Conservation (phyloP, 179 eudicot species). For the Camellia oleifera region DNA sequence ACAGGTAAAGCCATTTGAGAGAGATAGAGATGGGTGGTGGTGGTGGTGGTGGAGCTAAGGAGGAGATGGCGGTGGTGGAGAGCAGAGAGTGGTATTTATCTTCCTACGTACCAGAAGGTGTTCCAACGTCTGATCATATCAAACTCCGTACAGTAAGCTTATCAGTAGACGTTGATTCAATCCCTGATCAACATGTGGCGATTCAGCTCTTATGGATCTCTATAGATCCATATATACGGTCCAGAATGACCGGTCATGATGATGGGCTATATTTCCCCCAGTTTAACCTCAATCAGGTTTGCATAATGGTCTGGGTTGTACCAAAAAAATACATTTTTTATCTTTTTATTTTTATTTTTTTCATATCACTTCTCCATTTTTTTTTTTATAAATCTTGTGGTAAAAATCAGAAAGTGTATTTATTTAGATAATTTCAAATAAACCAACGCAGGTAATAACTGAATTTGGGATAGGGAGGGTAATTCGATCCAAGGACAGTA, state of each 20-base stretch:
- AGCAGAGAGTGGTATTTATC: slow-evolving; percentile 39
- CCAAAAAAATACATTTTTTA: no score
- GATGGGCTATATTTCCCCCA: slow-evolving; percentile 32
- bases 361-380: no score
- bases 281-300: slow-evolving; percentile 25
- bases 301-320: not conserved
- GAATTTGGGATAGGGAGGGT: slow-evolving; percentile 33
- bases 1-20: not conserved
- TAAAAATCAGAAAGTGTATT: no score
- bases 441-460: slow-evolving; percentile 22
- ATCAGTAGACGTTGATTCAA: slow-evolving; percentile 26
- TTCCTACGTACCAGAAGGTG: slow-evolving; percentile 32
- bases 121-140: slow-evolving; percentile 38
- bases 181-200: slow-evolving; percentile 34
- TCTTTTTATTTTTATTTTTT: no score
- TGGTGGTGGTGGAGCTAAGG: slow-evolving; percentile 5
- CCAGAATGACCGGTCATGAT: slow-evolving; percentile 29
- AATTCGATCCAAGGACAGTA: slow-evolving; percentile 23
- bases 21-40: not conserved
- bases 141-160: slow-evolving; percentile 28
- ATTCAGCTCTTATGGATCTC: slow-evolving; percentile 34
- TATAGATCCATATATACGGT: slow-evolving; percentile 40
- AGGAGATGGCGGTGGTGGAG: slow-evolving; percentile 19
- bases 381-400: no score
- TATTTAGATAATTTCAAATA: no score